These are phyloP conservation scores for Inosperma sp. DNA, from an alignment of 768 basidiomycete species.

Conservation along the genomic window DNA sequence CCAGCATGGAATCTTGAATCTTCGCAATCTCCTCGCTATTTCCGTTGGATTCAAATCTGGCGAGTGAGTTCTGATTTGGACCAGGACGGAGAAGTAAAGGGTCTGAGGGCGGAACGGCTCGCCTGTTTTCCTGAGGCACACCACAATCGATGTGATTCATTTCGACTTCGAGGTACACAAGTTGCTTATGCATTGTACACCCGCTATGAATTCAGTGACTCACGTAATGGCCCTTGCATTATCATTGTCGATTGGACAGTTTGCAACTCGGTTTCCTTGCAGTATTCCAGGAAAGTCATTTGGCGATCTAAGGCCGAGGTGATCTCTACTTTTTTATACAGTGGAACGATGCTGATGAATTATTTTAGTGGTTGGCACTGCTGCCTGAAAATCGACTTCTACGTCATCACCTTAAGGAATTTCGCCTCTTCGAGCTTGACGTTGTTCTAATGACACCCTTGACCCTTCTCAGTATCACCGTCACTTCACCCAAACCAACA, in stretches of 20 bases:
- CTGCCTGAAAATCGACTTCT: neutral
- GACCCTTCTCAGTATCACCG: neutral
- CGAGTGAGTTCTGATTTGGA: neutral
- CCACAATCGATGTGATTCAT: neutral
- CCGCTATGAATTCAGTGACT: neutral
- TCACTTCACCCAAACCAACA: neutral
- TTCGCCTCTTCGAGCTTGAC: neutral
- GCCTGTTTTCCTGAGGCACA: neutral
- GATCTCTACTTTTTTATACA: neutral
- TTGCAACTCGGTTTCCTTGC: neutral
- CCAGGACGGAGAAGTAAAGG: neutral
- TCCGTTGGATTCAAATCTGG: constrained; percentile 1
- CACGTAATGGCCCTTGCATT: neutral
- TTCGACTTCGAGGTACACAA: neutral
- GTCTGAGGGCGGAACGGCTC: neutral
- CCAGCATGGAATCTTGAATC: neutral
- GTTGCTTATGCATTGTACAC: neutral
- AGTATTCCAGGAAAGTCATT: neutral
- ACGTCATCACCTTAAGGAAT: neutral
- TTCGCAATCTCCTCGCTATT: neutral
- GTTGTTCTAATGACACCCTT: neutral
- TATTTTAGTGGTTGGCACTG: neutral
- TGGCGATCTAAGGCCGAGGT: neutral
- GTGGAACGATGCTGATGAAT: neutral
- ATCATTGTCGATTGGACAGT: neutral